Evolutionary conservation across 768 basidiomycete species (phyloP).

Genomic region (Leccinum sublutescens): DNA sequence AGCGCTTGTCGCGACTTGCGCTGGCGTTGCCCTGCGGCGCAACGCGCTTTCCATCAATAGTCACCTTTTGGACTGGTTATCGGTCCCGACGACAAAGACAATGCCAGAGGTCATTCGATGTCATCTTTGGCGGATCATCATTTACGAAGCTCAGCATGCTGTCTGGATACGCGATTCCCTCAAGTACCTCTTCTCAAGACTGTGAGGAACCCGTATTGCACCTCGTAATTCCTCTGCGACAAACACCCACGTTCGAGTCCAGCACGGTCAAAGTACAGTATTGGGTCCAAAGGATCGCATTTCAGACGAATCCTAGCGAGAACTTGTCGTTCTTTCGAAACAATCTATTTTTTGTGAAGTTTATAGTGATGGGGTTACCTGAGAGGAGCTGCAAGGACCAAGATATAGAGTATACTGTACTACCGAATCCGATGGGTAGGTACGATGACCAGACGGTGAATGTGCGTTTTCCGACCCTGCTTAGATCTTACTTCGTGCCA

Average conservation of each 20-base stretch:
- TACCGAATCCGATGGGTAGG: constrained; percentile 67
- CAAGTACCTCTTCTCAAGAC: constrained; percentile 35
- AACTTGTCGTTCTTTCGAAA: constrained; percentile 30
- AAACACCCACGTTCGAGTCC: constrained; percentile 61
- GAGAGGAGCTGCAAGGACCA: constrained; percentile 37
- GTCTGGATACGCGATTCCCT: constrained; percentile 40
- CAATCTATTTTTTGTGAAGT: constrained; percentile 55
- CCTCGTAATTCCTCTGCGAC: constrained; percentile 73
- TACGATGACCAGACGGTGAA: constrained; percentile 1
- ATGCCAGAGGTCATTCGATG: constrained; percentile 12
- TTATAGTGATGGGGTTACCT: constrained; percentile 9
- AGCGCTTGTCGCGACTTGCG: too few relatives aligned
- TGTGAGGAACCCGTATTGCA: constrained; percentile 50
- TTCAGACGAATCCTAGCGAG: background rate
- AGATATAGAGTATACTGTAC: constrained; percentile 52
- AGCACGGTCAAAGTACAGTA: constrained; percentile 49
- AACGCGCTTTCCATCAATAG: constrained; percentile 20
- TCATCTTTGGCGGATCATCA: constrained; percentile 48
- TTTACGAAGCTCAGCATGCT: constrained; percentile 52
- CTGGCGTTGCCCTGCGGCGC: too few relatives aligned
- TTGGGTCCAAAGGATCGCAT: background rate
- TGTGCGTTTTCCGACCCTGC: too few relatives aligned
- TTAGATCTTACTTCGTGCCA: too few relatives aligned
- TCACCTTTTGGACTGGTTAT: too few relatives aligned
- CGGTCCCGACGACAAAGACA: background rate